These are phyloP conservation scores for Dendrothele bispora DNA, from an alignment of 768 basidiomycete genomes.

Conservation along the genomic window DNA sequence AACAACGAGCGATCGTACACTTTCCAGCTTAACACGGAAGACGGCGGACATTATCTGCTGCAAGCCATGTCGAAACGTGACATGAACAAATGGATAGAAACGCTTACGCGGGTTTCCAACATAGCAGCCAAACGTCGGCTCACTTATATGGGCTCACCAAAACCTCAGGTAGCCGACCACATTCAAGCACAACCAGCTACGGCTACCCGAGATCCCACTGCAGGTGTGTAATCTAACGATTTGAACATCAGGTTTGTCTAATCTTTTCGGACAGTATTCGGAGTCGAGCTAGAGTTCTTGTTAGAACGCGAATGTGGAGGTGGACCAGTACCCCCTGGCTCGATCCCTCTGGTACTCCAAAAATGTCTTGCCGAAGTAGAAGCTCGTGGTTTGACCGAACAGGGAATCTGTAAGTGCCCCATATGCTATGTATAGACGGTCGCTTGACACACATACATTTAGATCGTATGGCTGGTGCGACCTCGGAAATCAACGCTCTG, in stretches of 20 bases:
- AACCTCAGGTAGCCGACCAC: constrained; percentile 73
- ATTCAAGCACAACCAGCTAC: constrained; percentile 60
- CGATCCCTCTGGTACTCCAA: constrained; percentile 66
- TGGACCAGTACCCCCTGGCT: constrained; percentile 49
- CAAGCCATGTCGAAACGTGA: constrained; percentile 73
- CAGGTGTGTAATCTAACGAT: constrained; percentile 47
- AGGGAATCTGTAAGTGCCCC: constrained; percentile 71
- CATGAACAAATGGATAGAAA: constrained; percentile 77
- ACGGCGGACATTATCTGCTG: constrained; percentile 80
- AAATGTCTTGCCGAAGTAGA: constrained; percentile 73
- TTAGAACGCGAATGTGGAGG: constrained; percentile 62
- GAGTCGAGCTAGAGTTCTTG: constrained; percentile 71
- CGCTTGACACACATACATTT: constrained; percentile 5
- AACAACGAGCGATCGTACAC: constrained; percentile 83
- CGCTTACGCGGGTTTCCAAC: constrained; percentile 68
- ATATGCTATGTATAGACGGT: background rate
- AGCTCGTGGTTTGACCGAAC: constrained; percentile 71
- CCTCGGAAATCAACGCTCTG: constrained; percentile 63
- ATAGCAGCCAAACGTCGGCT: constrained; percentile 74
- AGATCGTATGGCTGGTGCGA: constrained; percentile 86
- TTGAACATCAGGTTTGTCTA: constrained; percentile 1
- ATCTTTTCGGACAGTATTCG: constrained; percentile 52
- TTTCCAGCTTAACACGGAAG: constrained; percentile 83
- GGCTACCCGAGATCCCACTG: constrained; percentile 68
- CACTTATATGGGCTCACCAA: constrained; percentile 80